Evolutionary conservation across 2,329 filamentous ascomycete genomes (phyloP), one percentile per base, ranked within the genome.

Genomic region (Daldinia eschscholtzii): DNA sequence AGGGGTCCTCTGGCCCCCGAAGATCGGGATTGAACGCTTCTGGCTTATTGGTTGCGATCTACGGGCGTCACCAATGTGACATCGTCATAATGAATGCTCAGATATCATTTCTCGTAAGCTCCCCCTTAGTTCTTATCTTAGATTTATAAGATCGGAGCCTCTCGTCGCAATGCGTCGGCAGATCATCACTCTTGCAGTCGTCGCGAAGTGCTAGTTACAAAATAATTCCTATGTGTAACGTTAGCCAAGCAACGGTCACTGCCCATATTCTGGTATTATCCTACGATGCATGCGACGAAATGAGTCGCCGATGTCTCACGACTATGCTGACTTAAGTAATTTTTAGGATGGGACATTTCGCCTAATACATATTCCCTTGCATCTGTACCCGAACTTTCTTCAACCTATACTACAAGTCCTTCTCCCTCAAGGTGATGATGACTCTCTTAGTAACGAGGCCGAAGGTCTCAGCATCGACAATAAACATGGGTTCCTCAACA

Each of bases 391-490:
- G 4, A 87, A 86, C 71, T 93, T 98, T 74, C 83, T 98, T 15
- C 93, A 97, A 77, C 91, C 94, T 1, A 94, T 98, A 72, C 85
- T 98, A n/a, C 90, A 91, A 73, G 86, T 97, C 42, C 87, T 98
- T 52, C 88, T 97, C 62, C 93, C 94, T 13, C 85, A 88, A 64
- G 78, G 79, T 59, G 78, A 77, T 23, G 76, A 79, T 57, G 77
- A 81, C 67, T 77, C 78, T 56, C 76, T 71, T 41, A 70, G 74
- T 18, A 75, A 80, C 65, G 77, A 75, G 37, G 77, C 84, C 50
- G 82, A 85, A 67, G 86, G 84, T 18, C 80, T 87, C 48, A 84
- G 83, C 3, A 69, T 80, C 48, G 85, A 87, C 70, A 82, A 84
- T 69, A 86, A 86, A 77, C 92, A 96, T 80, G 89, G 90, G 50